phyloP scores from a whole-genome alignment of 306 rosid genomes.

The Nissolia schottii region DNA sequence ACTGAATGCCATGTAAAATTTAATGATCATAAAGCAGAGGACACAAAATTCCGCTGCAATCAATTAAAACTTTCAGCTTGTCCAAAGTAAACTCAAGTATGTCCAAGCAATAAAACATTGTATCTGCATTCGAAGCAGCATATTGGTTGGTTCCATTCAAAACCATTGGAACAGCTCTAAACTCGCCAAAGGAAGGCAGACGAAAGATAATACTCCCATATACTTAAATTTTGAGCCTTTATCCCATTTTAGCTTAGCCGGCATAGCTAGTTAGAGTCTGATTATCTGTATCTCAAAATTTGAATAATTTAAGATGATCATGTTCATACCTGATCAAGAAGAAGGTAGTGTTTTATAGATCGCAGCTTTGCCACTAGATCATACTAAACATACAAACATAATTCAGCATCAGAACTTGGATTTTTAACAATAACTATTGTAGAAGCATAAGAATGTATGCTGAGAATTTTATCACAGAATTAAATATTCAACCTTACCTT shows the following conservation, averaged over 20 bases:
- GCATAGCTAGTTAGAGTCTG: background rate
- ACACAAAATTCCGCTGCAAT: background rate
- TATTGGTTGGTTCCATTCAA: background rate
- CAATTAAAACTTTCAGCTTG: background rate
- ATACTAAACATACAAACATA: constrained; percentile 48
- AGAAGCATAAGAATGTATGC: constrained; percentile 13
- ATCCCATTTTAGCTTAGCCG: constrained; percentile 10
- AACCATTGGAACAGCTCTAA: background rate
- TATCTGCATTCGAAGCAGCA: background rate
- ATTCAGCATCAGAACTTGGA: constrained; percentile 27
- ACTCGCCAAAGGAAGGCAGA: background rate
- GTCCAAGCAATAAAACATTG: background rate
- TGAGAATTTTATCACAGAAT: constrained; percentile 6
- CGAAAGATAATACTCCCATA: background rate
- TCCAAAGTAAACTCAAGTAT: background rate
- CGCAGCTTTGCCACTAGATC: constrained; percentile 85
- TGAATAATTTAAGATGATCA: constrained; percentile 11
- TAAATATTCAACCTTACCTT: constrained; percentile 53
- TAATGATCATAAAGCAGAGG: background rate
- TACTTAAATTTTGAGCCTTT: background rate
- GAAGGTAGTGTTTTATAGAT: constrained; percentile 94
- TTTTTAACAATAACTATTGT: background rate
- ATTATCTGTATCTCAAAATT: background rate
- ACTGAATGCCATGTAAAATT: background rate
- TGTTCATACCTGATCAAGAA: constrained; percentile 88